These are phyloP conservation scores for Eleusine coracana DNA, from an alignment of 176 grass and related monocot genomes.

Conservation along the genomic window DNA sequence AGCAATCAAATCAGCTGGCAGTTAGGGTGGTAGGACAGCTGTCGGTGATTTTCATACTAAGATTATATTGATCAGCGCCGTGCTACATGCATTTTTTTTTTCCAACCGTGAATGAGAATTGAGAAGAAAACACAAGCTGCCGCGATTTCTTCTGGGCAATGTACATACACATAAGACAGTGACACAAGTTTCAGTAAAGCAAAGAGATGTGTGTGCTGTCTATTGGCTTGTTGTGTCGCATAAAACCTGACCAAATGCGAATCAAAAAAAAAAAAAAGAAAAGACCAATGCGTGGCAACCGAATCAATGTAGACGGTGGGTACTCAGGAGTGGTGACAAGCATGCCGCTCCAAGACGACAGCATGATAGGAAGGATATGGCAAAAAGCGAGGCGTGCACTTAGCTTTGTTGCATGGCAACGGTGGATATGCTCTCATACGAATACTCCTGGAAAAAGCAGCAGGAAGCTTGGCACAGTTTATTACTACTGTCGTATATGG, in stretches of 20 bases:
- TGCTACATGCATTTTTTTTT: not conserved
- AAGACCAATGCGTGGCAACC: too few species aligned
- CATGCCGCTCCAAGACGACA: conserved; percentile 13
- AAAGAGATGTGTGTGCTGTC: too few species aligned
- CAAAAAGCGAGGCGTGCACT: not conserved
- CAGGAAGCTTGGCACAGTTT: too few species aligned
- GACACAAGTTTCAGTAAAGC: too few species aligned
- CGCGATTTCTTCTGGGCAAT: not conserved
- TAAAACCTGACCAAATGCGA: too few species aligned
- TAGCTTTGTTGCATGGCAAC: not conserved
- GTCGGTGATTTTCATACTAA: not conserved
- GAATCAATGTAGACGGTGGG: not conserved
- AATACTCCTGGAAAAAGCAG: too few species aligned
- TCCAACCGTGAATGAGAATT: not conserved
- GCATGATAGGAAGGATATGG: not conserved
- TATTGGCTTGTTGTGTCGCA: too few species aligned
- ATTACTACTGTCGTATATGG: too few species aligned
- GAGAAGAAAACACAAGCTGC: too few species aligned
- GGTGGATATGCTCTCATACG: too few species aligned
- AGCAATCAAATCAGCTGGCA: not conserved
- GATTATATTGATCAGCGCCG: not conserved
- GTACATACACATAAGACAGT: not conserved
- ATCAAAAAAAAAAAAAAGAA: too few species aligned
- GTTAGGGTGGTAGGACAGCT: not conserved
- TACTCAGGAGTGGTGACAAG: not conserved